Evolutionary conservation across 768 basidiomycete species (phyloP).

Genomic region (Chlorophyllum brunneum): DNA sequence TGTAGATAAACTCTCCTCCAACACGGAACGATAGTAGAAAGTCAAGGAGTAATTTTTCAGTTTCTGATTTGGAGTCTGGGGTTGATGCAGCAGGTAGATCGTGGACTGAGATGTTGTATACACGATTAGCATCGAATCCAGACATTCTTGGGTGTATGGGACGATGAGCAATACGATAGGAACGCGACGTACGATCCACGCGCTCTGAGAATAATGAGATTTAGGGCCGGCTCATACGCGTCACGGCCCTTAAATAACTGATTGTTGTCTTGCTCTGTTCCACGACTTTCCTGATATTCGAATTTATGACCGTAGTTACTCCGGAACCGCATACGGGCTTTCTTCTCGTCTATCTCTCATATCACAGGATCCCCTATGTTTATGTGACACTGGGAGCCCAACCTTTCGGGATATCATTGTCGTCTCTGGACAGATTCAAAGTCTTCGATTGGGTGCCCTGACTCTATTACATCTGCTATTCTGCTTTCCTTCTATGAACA

Average conservation of each 20-base stretch:
- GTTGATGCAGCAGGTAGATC: slow-evolving; percentile 50
- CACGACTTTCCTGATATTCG: background rate
- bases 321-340: slow-evolving; percentile 16
- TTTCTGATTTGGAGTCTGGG: slow-evolving; percentile 75
- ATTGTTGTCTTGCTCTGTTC: background rate
- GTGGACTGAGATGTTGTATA: slow-evolving; percentile 80
- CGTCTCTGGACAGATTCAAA: slow-evolving; percentile 6
- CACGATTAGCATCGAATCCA: slow-evolving; percentile 79
- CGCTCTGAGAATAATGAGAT: slow-evolving; percentile 23
- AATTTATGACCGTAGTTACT: background rate
- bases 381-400: slow-evolving; percentile 20
- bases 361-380: slow-evolving; percentile 26
- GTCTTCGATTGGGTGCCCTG: no score
- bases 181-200: slow-evolving; percentile 5
- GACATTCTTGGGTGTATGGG: slow-evolving; percentile 51
- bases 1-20: slow-evolving; percentile 88
- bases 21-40: slow-evolving; percentile 88
- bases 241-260: no score
- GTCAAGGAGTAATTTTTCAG: slow-evolving; percentile 75
- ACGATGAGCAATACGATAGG: slow-evolving; percentile 9
- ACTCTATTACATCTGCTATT: slow-evolving; percentile 19
- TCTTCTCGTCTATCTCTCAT: slow-evolving; percentile 22
- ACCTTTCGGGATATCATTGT: background rate
- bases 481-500: slow-evolving; percentile 23
- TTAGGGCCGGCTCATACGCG: slow-evolving; percentile 34